A percentile compares a stretch with the other conserved stretches of the same genome.
phyloP scores from a whole-genome alignment of 345 rosid genomes.

The Isatis tinctoria region DNA sequence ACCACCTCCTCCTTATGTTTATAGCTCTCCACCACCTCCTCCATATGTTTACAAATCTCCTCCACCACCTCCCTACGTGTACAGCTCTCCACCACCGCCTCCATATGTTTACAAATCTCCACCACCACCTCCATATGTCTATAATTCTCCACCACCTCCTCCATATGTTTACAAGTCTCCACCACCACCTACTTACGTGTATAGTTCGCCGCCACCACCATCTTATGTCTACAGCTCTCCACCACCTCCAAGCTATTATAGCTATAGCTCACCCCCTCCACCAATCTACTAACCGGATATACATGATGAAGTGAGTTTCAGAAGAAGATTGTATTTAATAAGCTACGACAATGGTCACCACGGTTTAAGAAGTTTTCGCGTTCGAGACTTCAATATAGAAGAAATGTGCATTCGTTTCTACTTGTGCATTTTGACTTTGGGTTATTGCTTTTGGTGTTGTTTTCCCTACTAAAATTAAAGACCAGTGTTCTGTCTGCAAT shows the following conservation, averaged over 20 bases:
- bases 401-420: background rate
- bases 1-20: background rate
- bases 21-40: background rate
- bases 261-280: conserved; percentile 26
- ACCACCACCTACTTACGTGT: background rate
- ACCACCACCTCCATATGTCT: background rate
- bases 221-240: background rate
- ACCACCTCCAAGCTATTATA: conserved; percentile 5
- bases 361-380: background rate
- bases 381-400: background rate
- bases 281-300: conserved; percentile 18
- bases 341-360: background rate
- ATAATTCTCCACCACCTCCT: background rate
- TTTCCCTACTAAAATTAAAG: background rate
- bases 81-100: background rate
- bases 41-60: background rate
- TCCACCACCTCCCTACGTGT: background rate
- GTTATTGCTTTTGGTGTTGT: conserved; percentile 15
- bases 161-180: conserved; percentile 4
- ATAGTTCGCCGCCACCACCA: background rate
- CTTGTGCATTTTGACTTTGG: background rate
- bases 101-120: conserved; percentile 6
- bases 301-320: background rate
- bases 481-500: background rate
- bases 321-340: background rate